Evolutionary conservation across 352 stramenopile species (phyloP), one percentile per base, ranked within the genome.

Genomic region (Globisporangium abappressorium): DNA sequence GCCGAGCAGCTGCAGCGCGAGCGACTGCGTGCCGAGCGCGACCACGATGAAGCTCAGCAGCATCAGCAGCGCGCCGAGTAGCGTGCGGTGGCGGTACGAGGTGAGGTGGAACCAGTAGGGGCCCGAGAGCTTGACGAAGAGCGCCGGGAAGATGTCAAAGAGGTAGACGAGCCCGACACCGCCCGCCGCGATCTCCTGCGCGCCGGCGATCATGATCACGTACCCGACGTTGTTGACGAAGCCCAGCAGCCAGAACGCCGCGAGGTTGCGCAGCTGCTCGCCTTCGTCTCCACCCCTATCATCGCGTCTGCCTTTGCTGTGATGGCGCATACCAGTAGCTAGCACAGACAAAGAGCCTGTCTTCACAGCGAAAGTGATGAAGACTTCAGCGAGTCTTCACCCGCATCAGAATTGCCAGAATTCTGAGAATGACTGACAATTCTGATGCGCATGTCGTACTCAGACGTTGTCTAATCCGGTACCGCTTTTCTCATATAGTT

Each of bases 61-160:
- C 91, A 98, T 98, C 57, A 84, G 89, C 9, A 87, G 43, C 18
- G 85, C 84, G 38, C 83, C 89, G 3, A 88, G 65, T 5, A 84
- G 47, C 33, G 97, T 90, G 60, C 95, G 87, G 28, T 75, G 69
- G 28, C 86, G 72, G 72, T 98, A 98, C 1, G 86, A 93, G 34
- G 98, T 86, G 59, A 87, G 74, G 57, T 98, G 86, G 78, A 98
- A 98, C 95, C 95, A 98, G 74, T 97, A 97, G 11, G 94, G 93
- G 2, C 89, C 91, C 46, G 89, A 90, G 41, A 96, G 68, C 69
- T 98, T 98, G 24, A 97, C 78, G 38, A 95, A 61, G 2, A 98
- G 71, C 18, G 89, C 82, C 1, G 96, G 96, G 53, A 97, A 84
- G 57, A 97, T 91, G 75, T 98, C 96, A 57, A 89, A 93, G 38